Conservation (phyloP, 352 stramenopile genomes). For the Peronosclerospora sorghi region DNA sequence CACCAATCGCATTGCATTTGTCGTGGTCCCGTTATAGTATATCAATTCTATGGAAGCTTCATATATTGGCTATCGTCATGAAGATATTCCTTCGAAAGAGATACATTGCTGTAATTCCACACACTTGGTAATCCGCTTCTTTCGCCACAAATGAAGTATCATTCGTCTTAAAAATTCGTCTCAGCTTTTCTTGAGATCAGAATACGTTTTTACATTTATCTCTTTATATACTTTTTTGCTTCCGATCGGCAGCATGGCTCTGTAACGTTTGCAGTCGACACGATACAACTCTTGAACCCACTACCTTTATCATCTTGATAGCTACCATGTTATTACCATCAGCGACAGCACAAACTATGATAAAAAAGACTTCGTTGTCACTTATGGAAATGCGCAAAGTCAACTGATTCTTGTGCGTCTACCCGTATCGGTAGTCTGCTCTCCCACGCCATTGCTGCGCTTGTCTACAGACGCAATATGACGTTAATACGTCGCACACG, state of each 20-base stretch:
- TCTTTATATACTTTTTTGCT: not conserved
- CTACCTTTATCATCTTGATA: not conserved
- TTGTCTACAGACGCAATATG: too few species aligned
- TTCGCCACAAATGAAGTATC: not conserved
- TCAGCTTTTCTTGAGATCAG: constrained; percentile 3
- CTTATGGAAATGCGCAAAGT: not conserved
- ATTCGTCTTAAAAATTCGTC: not conserved
- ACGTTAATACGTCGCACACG: too few species aligned
- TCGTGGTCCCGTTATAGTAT: not conserved
- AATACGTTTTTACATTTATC: not conserved
- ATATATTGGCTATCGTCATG: not conserved
- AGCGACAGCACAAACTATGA: not conserved
- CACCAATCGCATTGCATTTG: constrained; percentile 13
- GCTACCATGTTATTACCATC: not conserved
- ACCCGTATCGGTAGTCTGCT: not conserved
- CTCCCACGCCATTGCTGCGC: not conserved
- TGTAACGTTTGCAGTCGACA: not conserved
- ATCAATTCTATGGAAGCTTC: not conserved
- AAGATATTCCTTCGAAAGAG: not conserved
- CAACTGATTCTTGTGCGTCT: not conserved
- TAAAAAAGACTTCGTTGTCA: not conserved
- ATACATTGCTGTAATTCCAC: constrained; percentile 1
- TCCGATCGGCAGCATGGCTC: not conserved
- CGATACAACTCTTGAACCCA: not conserved
- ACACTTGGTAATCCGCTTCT: not conserved